Percentiles rank a stretch among this genome's conserved stretches.
Conservation (phyloP, 2,329 filamentous ascomycete species). For the Coniella vitis region DNA sequence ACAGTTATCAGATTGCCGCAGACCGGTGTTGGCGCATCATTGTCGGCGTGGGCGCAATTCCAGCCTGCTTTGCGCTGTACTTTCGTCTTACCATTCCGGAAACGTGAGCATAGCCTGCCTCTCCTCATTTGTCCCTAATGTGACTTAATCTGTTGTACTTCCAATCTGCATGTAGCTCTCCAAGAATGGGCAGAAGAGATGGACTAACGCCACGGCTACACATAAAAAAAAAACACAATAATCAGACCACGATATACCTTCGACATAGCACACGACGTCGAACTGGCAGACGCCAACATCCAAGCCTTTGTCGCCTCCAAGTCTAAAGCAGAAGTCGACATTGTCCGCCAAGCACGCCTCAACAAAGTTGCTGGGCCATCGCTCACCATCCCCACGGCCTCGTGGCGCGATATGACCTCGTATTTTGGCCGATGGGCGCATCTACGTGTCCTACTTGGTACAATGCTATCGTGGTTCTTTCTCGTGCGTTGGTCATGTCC, state of each 20-base stretch:
- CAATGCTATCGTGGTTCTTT: constrained; percentile 77
- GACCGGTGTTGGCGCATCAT: constrained; percentile 80
- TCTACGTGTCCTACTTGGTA: constrained; percentile 65
- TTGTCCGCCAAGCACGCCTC: constrained; percentile 43
- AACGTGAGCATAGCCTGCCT: constrained; percentile 45
- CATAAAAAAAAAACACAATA: too few species aligned
- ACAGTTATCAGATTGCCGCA: constrained; percentile 59
- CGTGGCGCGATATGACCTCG: constrained; percentile 57
- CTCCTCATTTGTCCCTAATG: too few species aligned
- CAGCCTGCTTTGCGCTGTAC: constrained; percentile 73
- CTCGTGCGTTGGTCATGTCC: constrained; percentile 34
- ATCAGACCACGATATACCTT: constrained; percentile 46
- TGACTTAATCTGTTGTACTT: constrained; percentile 53
- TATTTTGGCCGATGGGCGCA: constrained; percentile 68
- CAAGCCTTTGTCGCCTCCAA: constrained; percentile 49
- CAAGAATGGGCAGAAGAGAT: neutral
- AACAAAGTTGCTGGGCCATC: constrained; percentile 44
- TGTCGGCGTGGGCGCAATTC: constrained; percentile 71
- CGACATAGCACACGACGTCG: constrained; percentile 67
- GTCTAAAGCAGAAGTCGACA: constrained; percentile 40
- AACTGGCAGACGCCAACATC: constrained; percentile 69
- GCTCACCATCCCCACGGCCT: constrained; percentile 60
- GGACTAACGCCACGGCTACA: too few species aligned
- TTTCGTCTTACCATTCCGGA: constrained; percentile 82
- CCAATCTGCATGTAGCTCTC: too few species aligned